These are phyloP conservation scores for Biscogniauxia marginata DNA, from an alignment of 2,329 filamentous ascomycete species.

Conservation along the genomic window DNA sequence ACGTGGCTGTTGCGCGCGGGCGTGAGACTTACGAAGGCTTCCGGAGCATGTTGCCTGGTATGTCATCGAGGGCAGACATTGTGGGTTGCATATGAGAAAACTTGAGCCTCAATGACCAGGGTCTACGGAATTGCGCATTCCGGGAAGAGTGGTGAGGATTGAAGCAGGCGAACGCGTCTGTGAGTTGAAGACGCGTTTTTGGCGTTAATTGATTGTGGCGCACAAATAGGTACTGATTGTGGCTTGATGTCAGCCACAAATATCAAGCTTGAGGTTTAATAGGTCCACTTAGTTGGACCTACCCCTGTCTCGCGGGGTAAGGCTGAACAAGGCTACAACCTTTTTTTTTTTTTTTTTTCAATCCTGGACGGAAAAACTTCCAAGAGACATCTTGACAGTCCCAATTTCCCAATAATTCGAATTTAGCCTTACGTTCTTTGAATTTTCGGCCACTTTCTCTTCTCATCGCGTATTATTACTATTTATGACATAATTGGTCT, in stretches of 20 bases:
- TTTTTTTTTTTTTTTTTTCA: conserved; percentile 1
- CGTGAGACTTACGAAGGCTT: conserved; percentile 46
- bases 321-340: conserved; percentile 22
- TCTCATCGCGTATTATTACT: not conserved
- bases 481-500: not conserved
- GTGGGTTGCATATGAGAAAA: conserved; percentile 3
- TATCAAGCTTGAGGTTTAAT: conserved; percentile 7
- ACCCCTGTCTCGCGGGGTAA: conserved; percentile 30
- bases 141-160: not conserved
- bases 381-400: conserved; percentile 13
- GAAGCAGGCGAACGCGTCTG: conserved; percentile 10
- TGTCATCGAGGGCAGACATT: conserved; percentile 47
- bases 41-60: conserved; percentile 44
- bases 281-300: not conserved
- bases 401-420: not conserved
- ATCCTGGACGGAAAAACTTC: not conserved
- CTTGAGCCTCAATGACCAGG: not conserved
- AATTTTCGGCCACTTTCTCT: not conserved
- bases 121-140: too few relatives aligned
- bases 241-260: conserved; percentile 4
- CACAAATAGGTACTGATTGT: conserved; percentile 1
- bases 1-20: too few relatives aligned
- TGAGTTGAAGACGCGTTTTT: conserved; percentile 32
- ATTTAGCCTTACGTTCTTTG: not conserved
- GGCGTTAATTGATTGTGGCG: conserved; percentile 35